Evolutionary conservation across 2,329 filamentous ascomycete species (phyloP), one percentile per base, ranked within the genome.

Genomic region (Thelonectria rubi): DNA sequence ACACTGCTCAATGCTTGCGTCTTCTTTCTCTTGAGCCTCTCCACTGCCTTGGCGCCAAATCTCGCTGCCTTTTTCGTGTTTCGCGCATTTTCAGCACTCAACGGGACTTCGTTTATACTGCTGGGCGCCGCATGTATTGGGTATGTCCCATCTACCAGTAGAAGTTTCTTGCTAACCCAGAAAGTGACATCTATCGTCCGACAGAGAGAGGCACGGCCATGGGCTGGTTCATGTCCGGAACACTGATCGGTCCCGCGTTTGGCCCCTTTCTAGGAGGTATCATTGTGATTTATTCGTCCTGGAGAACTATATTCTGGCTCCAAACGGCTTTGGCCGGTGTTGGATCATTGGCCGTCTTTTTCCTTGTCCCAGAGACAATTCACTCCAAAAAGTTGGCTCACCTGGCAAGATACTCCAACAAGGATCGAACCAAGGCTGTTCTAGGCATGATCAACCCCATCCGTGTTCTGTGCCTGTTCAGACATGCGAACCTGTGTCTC

Each of bases 261-360:
- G 90, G 91, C 0, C 86, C 87, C 0, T 91, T 92, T 69, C 80
- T 93, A 12, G 87, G 91, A 56, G 91, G 91, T 20, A 87, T 93
- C 46, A 91, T 94, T 52, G 89, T 93, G 12, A 93, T 90, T 0
- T 93, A 87, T 75, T 81, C 83, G 5, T 85, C 82, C 2, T 94
- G 91, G 91, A 83, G 90, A n/a, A 85, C 86, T 40, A 92, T 93
- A 53, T 93, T 93, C 78, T 93, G 90, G 88, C 79, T 94, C 1
- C 91, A 93, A 71, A 87, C 88, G 0, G 90, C 85, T 0, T 80
- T 93, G 5, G 88, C 88, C 0, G 89, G 84, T 1, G 72, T 84
- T 0, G 88, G 86, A 1, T 80, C 83, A 0, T 18, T 88, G 0
- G 82, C 88, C 0, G 83, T 91, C 26, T 83, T 87, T 65, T 86